A percentile compares a stretch with the other conserved stretches of the same genome.
These are phyloP conservation scores for Pseudonitzschia multistriata DNA, from an alignment of 108 stramenopile species.

Conservation along the genomic window DNA sequence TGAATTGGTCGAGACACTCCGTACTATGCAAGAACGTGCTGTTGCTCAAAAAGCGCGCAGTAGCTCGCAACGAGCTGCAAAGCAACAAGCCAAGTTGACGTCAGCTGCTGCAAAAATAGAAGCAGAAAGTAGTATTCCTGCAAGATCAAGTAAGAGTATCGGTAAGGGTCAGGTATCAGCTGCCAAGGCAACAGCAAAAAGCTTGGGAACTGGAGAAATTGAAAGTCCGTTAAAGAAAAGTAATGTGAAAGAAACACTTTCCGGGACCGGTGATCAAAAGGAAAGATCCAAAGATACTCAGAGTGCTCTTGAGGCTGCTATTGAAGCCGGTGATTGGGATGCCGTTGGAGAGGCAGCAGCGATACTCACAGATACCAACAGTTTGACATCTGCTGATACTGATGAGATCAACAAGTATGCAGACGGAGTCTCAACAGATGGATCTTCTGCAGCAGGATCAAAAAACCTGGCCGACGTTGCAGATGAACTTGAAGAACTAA, in stretches of 20 bases:
- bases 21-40: conserved; percentile 86
- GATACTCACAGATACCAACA: conserved; percentile 38
- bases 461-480: conserved; percentile 15
- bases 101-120: conserved; percentile 10
- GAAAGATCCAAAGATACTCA: conserved; percentile 16
- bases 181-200: conserved; percentile 5
- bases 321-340: conserved; percentile 87
- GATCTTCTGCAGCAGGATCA: conserved; percentile 10
- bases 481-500: conserved; percentile 68
- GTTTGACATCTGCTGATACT: conserved; percentile 36
- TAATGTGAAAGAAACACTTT: not conserved
- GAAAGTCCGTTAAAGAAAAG: conserved; percentile 4
- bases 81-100: conserved; percentile 53
- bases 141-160: conserved; percentile 18
- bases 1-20: conserved; percentile 80
- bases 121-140: conserved; percentile 1
- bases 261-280: not conserved
- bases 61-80: conserved; percentile 72
- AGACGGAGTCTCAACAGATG: conserved; percentile 25
- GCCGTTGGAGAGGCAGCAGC: conserved; percentile 83
- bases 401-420: conserved; percentile 35
- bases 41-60: conserved; percentile 76
- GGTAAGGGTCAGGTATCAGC: conserved; percentile 31
- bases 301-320: conserved; percentile 51
- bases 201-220: conserved; percentile 20